Evolutionary conservation across 2,329 filamentous ascomycete genomes (phyloP).

Genomic region (Alternaria panax): DNA sequence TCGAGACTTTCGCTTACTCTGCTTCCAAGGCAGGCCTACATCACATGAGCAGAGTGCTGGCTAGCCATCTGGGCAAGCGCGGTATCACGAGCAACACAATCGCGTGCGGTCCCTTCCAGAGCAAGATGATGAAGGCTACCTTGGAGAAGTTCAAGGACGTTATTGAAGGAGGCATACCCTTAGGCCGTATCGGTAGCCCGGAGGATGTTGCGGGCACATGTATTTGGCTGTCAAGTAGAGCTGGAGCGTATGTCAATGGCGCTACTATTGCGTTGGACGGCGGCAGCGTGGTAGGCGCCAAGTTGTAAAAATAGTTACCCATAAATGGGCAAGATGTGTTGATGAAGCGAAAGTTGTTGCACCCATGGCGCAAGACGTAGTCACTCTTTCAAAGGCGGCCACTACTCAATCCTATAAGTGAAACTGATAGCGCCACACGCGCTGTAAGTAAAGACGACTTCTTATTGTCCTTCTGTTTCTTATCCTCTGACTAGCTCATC

Average conservation of each 20-base stretch:
- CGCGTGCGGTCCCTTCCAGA: constrained; percentile 75
- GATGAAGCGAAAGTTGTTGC: too few species aligned
- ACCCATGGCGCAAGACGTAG: too few species aligned
- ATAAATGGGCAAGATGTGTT: too few species aligned
- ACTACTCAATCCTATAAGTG: too few species aligned
- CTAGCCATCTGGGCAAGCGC: constrained; percentile 66
- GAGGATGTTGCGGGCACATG: constrained; percentile 76
- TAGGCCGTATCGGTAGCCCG: constrained; percentile 71
- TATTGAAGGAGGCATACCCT: constrained; percentile 67
- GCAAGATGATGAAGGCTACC: constrained; percentile 77
- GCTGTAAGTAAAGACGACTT: too few species aligned
- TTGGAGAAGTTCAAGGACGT: constrained; percentile 64
- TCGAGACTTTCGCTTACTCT: constrained; percentile 68
- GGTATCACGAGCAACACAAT: constrained; percentile 72
- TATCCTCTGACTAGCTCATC: too few species aligned
- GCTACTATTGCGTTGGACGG: constrained; percentile 55
- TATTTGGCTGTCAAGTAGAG: constrained; percentile 72
- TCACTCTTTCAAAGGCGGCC: too few species aligned
- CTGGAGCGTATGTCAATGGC: constrained; percentile 61
- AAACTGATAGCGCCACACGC: too few species aligned
- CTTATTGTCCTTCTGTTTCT: too few species aligned
- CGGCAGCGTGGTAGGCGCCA: constrained; percentile 47
- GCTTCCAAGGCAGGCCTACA: constrained; percentile 69
- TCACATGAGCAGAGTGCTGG: constrained; percentile 70
- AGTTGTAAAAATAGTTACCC: constrained; percentile 47